A percentile compares a stretch with the other conserved stretches of the same genome.
Evolutionary conservation across 2,329 filamentous ascomycete genomes (phyloP).

Genomic region (Epichloe aotearoae): DNA sequence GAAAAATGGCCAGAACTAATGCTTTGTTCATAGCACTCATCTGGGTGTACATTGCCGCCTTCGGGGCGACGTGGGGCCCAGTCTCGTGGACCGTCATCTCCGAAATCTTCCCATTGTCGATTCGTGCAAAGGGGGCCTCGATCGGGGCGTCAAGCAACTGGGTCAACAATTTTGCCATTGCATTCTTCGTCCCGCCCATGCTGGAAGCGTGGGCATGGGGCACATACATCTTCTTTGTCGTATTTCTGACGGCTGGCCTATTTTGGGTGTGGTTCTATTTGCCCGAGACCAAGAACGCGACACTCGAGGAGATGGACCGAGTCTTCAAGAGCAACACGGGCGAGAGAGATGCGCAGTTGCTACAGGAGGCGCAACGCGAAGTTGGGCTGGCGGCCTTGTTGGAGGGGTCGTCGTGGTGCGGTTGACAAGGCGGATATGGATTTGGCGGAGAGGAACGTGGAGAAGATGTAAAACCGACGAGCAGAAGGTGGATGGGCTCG

Average conservation of each 20-base stretch:
- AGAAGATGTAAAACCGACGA: neutral
- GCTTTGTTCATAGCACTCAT: no score
- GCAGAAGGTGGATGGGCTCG: neutral
- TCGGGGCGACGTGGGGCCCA: slow-evolving; percentile 20
- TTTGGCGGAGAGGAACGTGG: neutral
- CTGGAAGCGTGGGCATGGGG: slow-evolving; percentile 25
- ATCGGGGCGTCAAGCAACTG: slow-evolving; percentile 21
- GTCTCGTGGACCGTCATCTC: slow-evolving; percentile 34
- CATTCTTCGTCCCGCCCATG: slow-evolving; percentile 31
- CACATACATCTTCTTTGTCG: slow-evolving; percentile 44
- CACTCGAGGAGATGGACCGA: slow-evolving; percentile 40
- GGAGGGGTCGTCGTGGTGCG: neutral
- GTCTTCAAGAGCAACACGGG: slow-evolving; percentile 31
- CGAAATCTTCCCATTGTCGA: slow-evolving; percentile 32
- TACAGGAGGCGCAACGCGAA: slow-evolving; percentile 13
- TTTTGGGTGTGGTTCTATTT: slow-evolving; percentile 37
- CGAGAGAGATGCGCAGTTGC: slow-evolving; percentile 12
- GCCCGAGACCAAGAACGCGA: slow-evolving; percentile 41
- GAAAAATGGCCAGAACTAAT: no score
- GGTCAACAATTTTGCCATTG: slow-evolving; percentile 33
- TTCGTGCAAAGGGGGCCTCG: slow-evolving; percentile 9
- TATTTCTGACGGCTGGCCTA: slow-evolving; percentile 31
- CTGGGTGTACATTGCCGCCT: no score
- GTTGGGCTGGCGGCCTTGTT: slow-evolving; percentile 10
- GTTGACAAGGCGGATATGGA: neutral